Conservation (phyloP, 2,329 filamentous ascomycete genomes). For the Zymoseptoria pseudotritici region DNA sequence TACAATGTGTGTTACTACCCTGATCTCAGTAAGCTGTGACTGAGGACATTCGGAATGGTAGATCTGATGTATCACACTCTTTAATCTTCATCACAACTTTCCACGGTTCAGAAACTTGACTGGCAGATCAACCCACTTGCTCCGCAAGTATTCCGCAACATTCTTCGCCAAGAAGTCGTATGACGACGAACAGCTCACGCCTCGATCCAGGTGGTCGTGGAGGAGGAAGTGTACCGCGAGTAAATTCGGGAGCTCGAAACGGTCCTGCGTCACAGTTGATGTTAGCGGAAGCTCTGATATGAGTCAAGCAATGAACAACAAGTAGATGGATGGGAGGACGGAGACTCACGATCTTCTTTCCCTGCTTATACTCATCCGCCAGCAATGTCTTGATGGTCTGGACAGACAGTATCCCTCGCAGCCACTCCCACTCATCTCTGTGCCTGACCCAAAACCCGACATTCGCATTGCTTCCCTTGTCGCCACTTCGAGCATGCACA, state of each 20-base stretch:
- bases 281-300: not conserved
- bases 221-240: conserved; percentile 30
- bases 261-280: conserved; percentile 16
- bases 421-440: conserved; percentile 29
- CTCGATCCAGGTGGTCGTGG: conserved; percentile 29
- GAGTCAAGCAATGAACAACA: too few relatives aligned
- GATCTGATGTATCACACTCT: not conserved
- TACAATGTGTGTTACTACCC: too few relatives aligned
- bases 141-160: conserved; percentile 27
- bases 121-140: conserved; percentile 26
- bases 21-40: not conserved
- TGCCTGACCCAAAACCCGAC: conserved; percentile 37
- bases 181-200: conserved; percentile 26
- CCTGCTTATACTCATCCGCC: conserved; percentile 28
- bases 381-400: conserved; percentile 24
- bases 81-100: conserved; percentile 13
- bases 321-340: too few relatives aligned
- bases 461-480: conserved; percentile 30
- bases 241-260: conserved; percentile 28
- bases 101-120: conserved; percentile 26
- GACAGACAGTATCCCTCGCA: conserved; percentile 23
- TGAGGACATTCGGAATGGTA: not conserved
- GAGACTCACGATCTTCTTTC: conserved; percentile 26
- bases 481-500: conserved; percentile 28
- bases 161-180: conserved; percentile 30